Evolutionary conservation across 78 protist genomes (phyloP).

Genomic region (Mantamonas sphyraenae): DNA sequence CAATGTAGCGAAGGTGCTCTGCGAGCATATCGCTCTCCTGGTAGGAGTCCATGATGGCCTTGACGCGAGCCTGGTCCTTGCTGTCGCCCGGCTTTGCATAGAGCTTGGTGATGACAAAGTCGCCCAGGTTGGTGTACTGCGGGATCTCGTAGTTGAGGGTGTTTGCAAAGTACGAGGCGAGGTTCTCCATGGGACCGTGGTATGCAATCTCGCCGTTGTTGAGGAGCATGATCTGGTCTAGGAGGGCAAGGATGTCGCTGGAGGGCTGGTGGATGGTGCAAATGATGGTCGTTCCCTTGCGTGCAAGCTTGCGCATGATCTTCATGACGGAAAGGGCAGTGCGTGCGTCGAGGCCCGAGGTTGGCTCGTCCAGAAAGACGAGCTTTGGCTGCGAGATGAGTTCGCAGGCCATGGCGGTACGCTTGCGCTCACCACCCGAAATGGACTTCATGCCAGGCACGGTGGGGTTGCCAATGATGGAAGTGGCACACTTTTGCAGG

Average conservation of each 20-base stretch:
- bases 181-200: slow-evolving; percentile 6
- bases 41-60: neutral
- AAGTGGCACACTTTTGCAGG: no score
- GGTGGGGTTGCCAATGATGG: no score
- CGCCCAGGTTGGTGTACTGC: no score
- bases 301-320: no score
- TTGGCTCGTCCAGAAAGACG: no score
- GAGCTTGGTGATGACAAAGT: no score
- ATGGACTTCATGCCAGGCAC: no score
- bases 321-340: no score
- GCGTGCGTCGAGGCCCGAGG: no score
- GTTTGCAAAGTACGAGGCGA: neutral
- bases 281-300: neutral
- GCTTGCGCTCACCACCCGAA: no score
- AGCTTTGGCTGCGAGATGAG: no score
- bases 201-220: neutral
- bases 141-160: neutral
- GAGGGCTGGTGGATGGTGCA: slow-evolving; percentile 5
- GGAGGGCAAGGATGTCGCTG: neutral
- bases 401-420: no score
- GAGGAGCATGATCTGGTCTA: neutral
- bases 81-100: neutral
- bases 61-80: neutral
- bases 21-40: neutral
- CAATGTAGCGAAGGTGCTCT: neutral